phyloP scores from a whole-genome alignment of 1,284 basidiomycete species.

The Spongispora temasekensis region DNA sequence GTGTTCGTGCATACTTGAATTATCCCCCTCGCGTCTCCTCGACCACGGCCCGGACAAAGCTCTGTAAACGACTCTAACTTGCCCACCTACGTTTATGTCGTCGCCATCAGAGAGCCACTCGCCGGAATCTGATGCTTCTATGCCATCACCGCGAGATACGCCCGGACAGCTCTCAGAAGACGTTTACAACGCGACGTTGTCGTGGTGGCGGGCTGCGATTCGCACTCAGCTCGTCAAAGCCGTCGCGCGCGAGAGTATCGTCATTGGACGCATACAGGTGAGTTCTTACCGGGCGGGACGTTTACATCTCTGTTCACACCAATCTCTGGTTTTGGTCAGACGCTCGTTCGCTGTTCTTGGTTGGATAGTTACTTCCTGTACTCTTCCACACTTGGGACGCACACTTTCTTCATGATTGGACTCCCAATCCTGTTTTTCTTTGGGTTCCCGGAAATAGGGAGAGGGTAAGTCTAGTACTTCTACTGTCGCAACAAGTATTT shows the following conservation, averaged over 20 bases:
- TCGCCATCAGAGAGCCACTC: neutral
- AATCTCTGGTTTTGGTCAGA: slow-evolving; percentile 40
- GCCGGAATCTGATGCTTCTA: slow-evolving; percentile 2
- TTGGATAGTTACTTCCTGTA: slow-evolving; percentile 91
- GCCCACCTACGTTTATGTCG: slow-evolving; percentile 6
- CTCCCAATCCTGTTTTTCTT: slow-evolving; percentile 90
- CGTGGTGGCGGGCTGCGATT: slow-evolving; percentile 64
- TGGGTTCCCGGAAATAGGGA: slow-evolving; percentile 68
- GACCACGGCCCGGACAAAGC: neutral
- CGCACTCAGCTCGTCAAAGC: slow-evolving; percentile 59
- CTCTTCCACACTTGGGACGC: slow-evolving; percentile 86
- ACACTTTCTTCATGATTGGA: slow-evolving; percentile 93
- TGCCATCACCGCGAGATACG: slow-evolving; percentile 1
- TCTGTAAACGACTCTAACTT: neutral
- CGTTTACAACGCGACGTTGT: slow-evolving; percentile 26
- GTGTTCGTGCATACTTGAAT: neutral
- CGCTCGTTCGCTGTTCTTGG: slow-evolving; percentile 62
- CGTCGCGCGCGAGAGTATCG: slow-evolving; percentile 64
- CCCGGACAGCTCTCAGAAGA: slow-evolving; percentile 26
- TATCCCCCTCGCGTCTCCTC: neutral
- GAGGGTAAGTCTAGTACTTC: slow-evolving; percentile 65
- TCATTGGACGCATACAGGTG: slow-evolving; percentile 76
- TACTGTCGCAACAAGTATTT: neutral
- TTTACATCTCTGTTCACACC: neutral
- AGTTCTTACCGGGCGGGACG: too few species aligned